Base-by-base conservation (phyloP, 345 rosid species). In the Arabidopsis suecica region DNA sequence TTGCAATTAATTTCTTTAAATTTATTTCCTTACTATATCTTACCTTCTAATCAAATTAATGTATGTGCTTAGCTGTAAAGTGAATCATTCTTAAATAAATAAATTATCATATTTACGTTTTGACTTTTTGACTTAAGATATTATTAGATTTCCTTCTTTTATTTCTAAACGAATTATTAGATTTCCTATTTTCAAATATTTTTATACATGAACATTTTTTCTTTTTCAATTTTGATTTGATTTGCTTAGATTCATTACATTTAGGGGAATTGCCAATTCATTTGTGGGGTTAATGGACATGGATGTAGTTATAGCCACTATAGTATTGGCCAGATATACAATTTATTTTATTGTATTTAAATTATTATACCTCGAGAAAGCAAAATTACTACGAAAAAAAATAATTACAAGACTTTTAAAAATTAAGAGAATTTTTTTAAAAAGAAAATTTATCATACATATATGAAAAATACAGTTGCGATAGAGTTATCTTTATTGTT, bases 41-140 rank as follows among this genome's bases (percentile, higher is more conserved):
- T 75, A 50, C 73, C 79, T 75, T 75, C 62, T 49, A 68, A 68
- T 75, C 79, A 6, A 50, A 60, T 32, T 32, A n/a, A n/a, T n/a
- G n/a, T n/a, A 30, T 68, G 45, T 67, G 79, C 47, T 60, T 68
- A 75, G 69, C 79, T 75, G 79, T 75, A 38, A 30, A 59, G 30
- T 30, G 68, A 28, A 0, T 9, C 5, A 13, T 53, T 23, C 11
- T n/a, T 0, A 74, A 34, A 36, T 11, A 3, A 9, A 14, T 3
- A 22, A 33, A 45, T 20, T 37, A 11, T 47, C 33, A 12, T 40
- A 6, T 6, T 60, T 50, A 67, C 53, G 38, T 9, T 36, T 65
- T 65, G 14, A 23, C 25, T 23, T 23, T 20, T 23, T 23, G 25
- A 2, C 20, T 38, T 14, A 3, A 11, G 16, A 40, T 50, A 12